A percentile compares a stretch with the other conserved stretches of the same genome.
These are phyloP conservation scores for Erythrophleum fordii DNA, from an alignment of 306 rosid genomes.

Conservation along the genomic window DNA sequence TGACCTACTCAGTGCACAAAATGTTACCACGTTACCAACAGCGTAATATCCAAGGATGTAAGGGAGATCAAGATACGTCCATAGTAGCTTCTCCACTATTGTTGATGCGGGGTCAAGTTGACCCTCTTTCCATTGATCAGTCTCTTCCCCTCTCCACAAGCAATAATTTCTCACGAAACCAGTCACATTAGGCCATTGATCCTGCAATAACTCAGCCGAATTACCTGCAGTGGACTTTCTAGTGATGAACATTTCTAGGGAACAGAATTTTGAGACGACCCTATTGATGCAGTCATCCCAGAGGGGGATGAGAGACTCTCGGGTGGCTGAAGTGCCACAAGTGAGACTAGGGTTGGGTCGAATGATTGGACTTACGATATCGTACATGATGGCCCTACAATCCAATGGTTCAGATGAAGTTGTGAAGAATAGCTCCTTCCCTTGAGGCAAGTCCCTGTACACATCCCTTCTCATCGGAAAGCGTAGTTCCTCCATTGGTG, in stretches of 20 bases:
- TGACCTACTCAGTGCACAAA: conserved; percentile 76
- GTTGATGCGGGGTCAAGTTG: conserved; percentile 59
- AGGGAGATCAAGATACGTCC: conserved; percentile 82
- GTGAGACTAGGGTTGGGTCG: conserved; percentile 54
- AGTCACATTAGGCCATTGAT: conserved; percentile 86
- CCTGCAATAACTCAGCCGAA: conserved; percentile 53
- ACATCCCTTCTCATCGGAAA: conserved; percentile 78
- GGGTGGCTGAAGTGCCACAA: conserved; percentile 38
- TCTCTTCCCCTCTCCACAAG: conserved; percentile 94
- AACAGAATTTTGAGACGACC: conserved; percentile 63
- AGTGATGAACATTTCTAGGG: conserved; percentile 47
- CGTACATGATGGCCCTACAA: conserved; percentile 66
- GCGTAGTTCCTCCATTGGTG: conserved; percentile 79
- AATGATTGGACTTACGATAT: conserved; percentile 65
- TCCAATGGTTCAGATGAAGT: conserved; percentile 58
- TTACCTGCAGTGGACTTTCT: conserved; percentile 50
- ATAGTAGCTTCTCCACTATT: conserved; percentile 56
- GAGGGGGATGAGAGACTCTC: conserved; percentile 74
- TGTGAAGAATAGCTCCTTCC: conserved; percentile 76
- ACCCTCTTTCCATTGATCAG: conserved; percentile 54
- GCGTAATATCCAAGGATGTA: conserved; percentile 83
- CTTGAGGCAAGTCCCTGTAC: conserved; percentile 74
- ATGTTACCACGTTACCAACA: conserved; percentile 60
- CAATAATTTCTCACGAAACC: conserved; percentile 75
- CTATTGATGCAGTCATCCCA: conserved; percentile 96